phyloP scores from a whole-genome alignment of 257 asterid species.

The Henckelia pumila region DNA sequence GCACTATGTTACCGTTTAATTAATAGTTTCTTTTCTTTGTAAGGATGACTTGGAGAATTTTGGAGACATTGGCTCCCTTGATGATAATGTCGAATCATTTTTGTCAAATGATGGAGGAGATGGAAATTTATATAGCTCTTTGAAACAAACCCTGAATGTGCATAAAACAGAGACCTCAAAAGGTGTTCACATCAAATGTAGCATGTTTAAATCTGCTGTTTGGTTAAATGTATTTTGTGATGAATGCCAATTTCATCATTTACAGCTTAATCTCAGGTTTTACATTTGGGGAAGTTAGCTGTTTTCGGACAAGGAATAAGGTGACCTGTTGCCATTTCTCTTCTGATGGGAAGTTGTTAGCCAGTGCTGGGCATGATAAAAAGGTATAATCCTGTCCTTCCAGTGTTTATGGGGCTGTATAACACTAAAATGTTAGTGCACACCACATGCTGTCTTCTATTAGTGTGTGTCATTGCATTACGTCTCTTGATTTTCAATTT shows the following conservation, averaged over 20 bases:
- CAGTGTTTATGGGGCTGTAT: neutral
- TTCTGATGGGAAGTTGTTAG: constrained; percentile 92
- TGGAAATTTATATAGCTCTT: constrained; percentile 73
- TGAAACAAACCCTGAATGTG: constrained; percentile 57
- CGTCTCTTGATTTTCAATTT: constrained; percentile 3
- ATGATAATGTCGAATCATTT: constrained; percentile 91
- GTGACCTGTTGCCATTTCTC: constrained; percentile 96
- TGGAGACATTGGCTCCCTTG: constrained; percentile 86
- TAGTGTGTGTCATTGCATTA: constrained; percentile 6
- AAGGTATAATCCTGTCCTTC: constrained; percentile 43
- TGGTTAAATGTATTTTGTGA: neutral
- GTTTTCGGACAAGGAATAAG: constrained; percentile 82
- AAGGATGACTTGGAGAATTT: constrained; percentile 95
- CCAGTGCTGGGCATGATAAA: constrained; percentile 97
- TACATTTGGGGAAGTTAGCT: constrained; percentile 85
- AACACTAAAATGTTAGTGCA: constrained; percentile 6
- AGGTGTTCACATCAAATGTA: constrained; percentile 42
- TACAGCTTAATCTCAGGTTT: constrained; percentile 35
- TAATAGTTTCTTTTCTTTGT: constrained; percentile 18
- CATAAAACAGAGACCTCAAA: constrained; percentile 74
- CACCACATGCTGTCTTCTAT: constrained; percentile 3
- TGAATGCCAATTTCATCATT: neutral
- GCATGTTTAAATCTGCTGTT: constrained; percentile 13
- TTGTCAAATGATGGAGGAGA: constrained; percentile 88
- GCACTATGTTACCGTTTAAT: constrained; percentile 1